Base-by-base conservation (phyloP, 495 filamentous ascomycete species). In the Penicillium ucsense region DNA sequence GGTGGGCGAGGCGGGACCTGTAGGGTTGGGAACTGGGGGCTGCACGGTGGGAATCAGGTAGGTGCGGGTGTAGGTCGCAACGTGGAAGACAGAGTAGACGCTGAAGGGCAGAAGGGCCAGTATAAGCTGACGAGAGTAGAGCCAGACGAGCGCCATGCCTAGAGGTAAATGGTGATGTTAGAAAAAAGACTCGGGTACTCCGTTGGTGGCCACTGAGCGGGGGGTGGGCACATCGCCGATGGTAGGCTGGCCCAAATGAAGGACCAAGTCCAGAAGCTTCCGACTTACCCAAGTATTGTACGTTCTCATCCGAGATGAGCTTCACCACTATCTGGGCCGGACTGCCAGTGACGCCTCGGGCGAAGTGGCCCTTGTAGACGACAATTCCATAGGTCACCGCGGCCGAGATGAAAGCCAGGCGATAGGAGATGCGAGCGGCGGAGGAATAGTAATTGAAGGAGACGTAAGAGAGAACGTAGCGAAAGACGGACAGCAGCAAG, bases 31-130 rank as follows among this genome's bases (percentile, higher is more conserved):
- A 10, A 58, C 45, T 30, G 66, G 49, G 30, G 71, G 70, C 48
- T 74, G 67, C 44, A 78, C 47, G 33, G 74, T 76, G 30, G 75
- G 75, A 45, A 78, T 70, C 53, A 78, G 54, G 60, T 77, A 74
- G 49, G 71, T 74, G 43, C 75, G 72, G 41, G 65, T 76, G 64
- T 78, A 78, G 41, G 92, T 95, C 30, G 88, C 82, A 49, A 97
- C 88, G 71, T 98, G 92, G 82, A 98, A 98, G 68, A 96, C 71
- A 52, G 90, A 95, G 77, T 98, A 98, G 62, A 98, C 88, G 51
- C 83, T 84, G 71, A 94, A 97, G 3, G 92, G 92, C 39, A 96
- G 79, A 55, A 98, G 80, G 32, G 94, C 92, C 51, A 95, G 76
- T 9, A 86, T 79, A 54, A 94, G 81, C 69, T 97, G 90, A 54